phyloP scores from a whole-genome alignment of 306 rosid species.

The Echinosophora koreensis region DNA sequence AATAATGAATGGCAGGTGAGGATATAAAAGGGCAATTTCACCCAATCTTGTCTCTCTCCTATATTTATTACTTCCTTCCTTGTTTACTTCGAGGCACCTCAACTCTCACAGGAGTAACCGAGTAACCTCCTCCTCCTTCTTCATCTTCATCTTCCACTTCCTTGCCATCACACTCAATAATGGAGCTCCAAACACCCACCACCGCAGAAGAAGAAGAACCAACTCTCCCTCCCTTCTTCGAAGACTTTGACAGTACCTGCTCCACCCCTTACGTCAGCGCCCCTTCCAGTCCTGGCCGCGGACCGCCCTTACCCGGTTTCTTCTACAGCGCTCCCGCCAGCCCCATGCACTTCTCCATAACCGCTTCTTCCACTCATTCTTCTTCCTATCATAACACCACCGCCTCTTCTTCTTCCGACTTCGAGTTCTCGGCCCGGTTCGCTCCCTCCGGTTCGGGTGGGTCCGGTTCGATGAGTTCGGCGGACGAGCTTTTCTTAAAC shows the following conservation, averaged over 20 bases:
- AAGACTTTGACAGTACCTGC: slow-evolving; percentile 81
- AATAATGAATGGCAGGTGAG: slow-evolving; percentile 47
- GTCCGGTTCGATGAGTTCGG: slow-evolving; percentile 86
- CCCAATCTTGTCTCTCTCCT: not conserved
- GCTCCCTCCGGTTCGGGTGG: slow-evolving; percentile 53
- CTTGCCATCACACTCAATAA: too few species aligned
- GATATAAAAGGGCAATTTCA: not conserved
- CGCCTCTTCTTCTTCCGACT: slow-evolving; percentile 62
- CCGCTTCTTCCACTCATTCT: slow-evolving; percentile 50
- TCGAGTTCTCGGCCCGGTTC: slow-evolving; percentile 86
- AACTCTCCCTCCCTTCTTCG: slow-evolving; percentile 41
- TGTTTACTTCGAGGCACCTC: not conserved
- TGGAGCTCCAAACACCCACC: not conserved
- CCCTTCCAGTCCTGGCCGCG: slow-evolving; percentile 93
- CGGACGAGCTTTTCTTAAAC: slow-evolving; percentile 88
- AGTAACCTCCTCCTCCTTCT: too few species aligned
- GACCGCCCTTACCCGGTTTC: slow-evolving; percentile 63
- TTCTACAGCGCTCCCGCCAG: slow-evolving; percentile 97
- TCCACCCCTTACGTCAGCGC: slow-evolving; percentile 97
- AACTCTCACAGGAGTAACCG: too few species aligned
- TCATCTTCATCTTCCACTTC: too few species aligned
- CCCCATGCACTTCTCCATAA: slow-evolving; percentile 82
- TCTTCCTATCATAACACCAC: slow-evolving; percentile 16
- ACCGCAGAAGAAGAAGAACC: slow-evolving; percentile 37
- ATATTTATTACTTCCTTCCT: slow-evolving; percentile 17